Evolutionary conservation across 192 early-diverging fungal species (phyloP), one percentile per base, ranked within the genome.

Genomic region (Geranomyces variabilis): DNA sequence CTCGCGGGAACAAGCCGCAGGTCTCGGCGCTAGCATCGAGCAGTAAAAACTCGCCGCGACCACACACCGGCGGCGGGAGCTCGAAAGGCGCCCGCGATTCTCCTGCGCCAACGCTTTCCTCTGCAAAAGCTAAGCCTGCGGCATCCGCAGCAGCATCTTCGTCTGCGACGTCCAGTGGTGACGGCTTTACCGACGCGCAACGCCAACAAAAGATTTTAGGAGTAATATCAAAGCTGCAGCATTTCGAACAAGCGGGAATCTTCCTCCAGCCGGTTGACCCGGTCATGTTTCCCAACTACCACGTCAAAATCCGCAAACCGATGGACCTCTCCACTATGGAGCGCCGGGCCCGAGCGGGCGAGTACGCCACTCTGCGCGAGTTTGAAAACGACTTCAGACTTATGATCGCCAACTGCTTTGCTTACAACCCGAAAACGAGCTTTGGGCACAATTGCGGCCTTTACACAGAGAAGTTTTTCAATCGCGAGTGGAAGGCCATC

Each of bases 281-380:
- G 17, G 57, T 30, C 30, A 41, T 81, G 24, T 67, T 75, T n/a
- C 70, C 81, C 17, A 74, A 79, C 77, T 88, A 88, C 66, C 71
- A 81, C 61, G 24, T 41, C 12, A 74, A 68, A 55, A 86, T 87
- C 63, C 86, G 86, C 51, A 81, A 84, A 44, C 92, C 92, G 8
- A 93, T 92, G 84, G 92, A 93, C 66, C 83, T 93, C 57, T 64
- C 74, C 4, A 92, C 91, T n/a, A 86, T 89, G 31, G 68, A 75
- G 19, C 72, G 78, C 33, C 92, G 91, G 63, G 64, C 91, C 24
- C 67, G 76, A 1, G 48, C 61, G 0, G 79, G 78, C 9, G 70
- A 77, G 64, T 93, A 92, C 66, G 66, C 60, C 14, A 75, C 79
- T 33, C 75, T 86, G 30, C 14, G 46, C 15, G 70, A 82, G 8